Conservation (phyloP, 2,329 filamentous ascomycete species). For the Acarospora socialis region DNA sequence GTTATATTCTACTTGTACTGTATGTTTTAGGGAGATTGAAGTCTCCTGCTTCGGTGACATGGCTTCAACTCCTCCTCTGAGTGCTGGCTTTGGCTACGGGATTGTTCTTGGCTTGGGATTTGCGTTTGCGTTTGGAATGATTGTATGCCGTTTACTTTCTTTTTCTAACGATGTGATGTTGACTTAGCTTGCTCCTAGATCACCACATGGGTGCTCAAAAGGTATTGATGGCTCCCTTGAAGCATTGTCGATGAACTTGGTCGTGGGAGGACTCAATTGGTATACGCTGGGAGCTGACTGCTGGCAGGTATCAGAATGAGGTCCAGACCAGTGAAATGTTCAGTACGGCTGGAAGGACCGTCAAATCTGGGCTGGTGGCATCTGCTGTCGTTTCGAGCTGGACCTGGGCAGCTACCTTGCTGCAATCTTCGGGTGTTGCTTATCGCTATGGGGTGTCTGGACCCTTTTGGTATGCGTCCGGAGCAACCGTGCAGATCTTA, state of each 20-base stretch:
- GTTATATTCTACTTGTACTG: too few relatives aligned
- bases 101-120: conserved; percentile 12
- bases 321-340: conserved; percentile 89
- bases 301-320: conserved; percentile 24
- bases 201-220: conserved; percentile 13
- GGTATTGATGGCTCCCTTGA: background rate
- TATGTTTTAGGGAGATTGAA: too few relatives aligned
- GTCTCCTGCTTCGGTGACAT: too few relatives aligned
- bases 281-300: background rate
- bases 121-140: conserved; percentile 14
- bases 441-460: conserved; percentile 42
- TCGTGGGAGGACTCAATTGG: background rate
- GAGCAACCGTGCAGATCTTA: conserved; percentile 71
- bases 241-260: background rate
- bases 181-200: too few relatives aligned
- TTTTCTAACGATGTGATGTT: background rate
- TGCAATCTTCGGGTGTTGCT: conserved; percentile 25
- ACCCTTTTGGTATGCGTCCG: conserved; percentile 44
- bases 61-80: conserved; percentile 11
- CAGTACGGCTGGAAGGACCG: conserved; percentile 71
- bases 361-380: conserved; percentile 78
- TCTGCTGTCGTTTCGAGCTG: conserved; percentile 85
- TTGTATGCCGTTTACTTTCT: background rate
- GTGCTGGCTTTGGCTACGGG: conserved; percentile 12
- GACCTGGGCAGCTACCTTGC: conserved; percentile 71